phyloP scores from a whole-genome alignment of 129 eudicot species.

The Artemisia argyi region DNA sequence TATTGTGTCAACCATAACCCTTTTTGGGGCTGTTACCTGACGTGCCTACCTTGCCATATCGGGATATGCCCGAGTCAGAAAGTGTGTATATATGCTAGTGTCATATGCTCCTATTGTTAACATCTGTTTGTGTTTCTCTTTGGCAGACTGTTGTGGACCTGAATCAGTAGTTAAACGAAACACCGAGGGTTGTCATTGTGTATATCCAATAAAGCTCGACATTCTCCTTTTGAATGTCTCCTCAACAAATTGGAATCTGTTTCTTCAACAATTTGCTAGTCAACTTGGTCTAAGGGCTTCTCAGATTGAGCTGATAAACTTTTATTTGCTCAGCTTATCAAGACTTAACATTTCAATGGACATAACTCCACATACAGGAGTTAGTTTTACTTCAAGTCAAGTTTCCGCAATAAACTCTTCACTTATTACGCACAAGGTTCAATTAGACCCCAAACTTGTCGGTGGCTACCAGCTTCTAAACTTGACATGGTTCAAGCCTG shows the following conservation, averaged over 20 bases:
- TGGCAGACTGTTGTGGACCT: slow-evolving; percentile 89
- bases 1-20: background rate
- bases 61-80: background rate
- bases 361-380: slow-evolving; percentile 73
- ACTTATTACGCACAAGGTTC: slow-evolving; percentile 68
- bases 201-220: slow-evolving; percentile 85
- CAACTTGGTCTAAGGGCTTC: slow-evolving; percentile 66
- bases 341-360: slow-evolving; percentile 94
- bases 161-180: slow-evolving; percentile 75
- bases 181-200: slow-evolving; percentile 77
- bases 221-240: slow-evolving; percentile 81
- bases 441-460: slow-evolving; percentile 66
- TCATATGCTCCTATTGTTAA: slow-evolving; percentile 17
- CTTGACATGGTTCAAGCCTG: slow-evolving; percentile 82
- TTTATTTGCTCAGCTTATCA: slow-evolving; percentile 64
- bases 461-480: slow-evolving; percentile 87
- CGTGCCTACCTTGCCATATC: background rate
- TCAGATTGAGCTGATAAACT: slow-evolving; percentile 86
- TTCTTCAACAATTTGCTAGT: slow-evolving; percentile 75
- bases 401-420: slow-evolving; percentile 75
- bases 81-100: background rate
- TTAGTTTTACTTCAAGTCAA: slow-evolving; percentile 66
- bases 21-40: background rate
- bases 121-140: slow-evolving; percentile 19
- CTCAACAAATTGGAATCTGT: slow-evolving; percentile 69